Evolutionary conservation across 176 grass and related monocot genomes (phyloP), one percentile per base, ranked within the genome.

Genomic region (Lolium perenne): DNA sequence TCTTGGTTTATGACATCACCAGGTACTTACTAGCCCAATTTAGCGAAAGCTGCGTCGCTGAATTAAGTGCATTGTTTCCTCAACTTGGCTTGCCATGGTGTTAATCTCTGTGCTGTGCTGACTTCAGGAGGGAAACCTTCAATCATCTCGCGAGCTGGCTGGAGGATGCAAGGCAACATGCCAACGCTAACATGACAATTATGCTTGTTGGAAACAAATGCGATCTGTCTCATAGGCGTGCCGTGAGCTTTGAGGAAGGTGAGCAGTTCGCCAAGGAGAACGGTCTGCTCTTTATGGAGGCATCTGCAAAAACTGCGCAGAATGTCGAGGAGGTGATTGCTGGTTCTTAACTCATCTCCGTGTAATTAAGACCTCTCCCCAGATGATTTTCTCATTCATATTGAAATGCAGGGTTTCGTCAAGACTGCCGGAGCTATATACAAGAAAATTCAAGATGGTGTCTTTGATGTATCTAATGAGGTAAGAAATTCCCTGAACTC

Each of bases 401-500:
- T 23, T 46, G 18, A 47, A 81, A 89, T 58, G 3, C 85, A 95
- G 93, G 93, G 76, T 41, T 95, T 95, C 9, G 85, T 95, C 45
- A 91, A 86, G 83, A 95, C 90, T 26, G 90, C 93, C 70, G 88
- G 86, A 51, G 87, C 86, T n/a, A 91, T 95, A 74, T 92, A 92
- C 86, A 95, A 95, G 83, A 95, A 95, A 82, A 95, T 92, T 41
- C 93, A 92, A 43, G 93, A 95, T 76, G 93, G 93, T 56, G 93
- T 92, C 22, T 91, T 95, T 38, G 93, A 95, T 58, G 90, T 92
- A 91, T 95, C 90, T 67, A 95, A 95, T 87, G 93, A 95, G 90
- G 90, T 92, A 38, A 21, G 47, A 23, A 6, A 58, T 69, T 56
- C 20, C 1, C 59, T 43, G 41, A 57, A 61, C 45, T 41, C 3